These are phyloP conservation scores for Tubosaeta brunneosetosa DNA, from an alignment of 768 basidiomycete species.

Conservation along the genomic window DNA sequence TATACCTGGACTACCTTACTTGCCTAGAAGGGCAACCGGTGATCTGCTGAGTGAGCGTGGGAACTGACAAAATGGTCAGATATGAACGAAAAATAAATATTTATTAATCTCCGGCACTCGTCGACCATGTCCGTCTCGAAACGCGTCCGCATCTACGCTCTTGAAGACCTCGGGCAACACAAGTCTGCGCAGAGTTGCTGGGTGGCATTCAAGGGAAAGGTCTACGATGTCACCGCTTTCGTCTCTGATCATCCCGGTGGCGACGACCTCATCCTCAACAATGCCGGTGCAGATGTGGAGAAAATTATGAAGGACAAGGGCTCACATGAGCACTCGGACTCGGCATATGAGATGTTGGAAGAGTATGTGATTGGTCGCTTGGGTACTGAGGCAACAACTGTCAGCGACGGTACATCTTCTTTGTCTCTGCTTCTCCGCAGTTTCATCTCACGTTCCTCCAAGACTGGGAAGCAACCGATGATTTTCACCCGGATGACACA, in stretches of 20 bases:
- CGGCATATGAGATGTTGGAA: conserved; percentile 87
- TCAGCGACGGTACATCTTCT: conserved; percentile 66
- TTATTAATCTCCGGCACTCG: background rate
- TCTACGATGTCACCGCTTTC: conserved; percentile 88
- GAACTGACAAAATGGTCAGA: conserved; percentile 13
- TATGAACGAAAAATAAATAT: background rate
- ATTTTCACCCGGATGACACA: conserved; percentile 90
- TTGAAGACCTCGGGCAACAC: conserved; percentile 70
- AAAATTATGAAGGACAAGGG: conserved; percentile 72
- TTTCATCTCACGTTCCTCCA: conserved; percentile 5
- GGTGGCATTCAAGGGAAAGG: conserved; percentile 74
- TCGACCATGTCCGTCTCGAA: conserved; percentile 51
- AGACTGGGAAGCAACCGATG: conserved; percentile 90
- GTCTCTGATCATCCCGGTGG: conserved; percentile 90
- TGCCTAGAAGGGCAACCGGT: background rate
- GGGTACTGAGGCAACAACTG: conserved; percentile 67
- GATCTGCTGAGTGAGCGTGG: conserved; percentile 12
- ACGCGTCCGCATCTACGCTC: conserved; percentile 67
- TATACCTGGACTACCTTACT: background rate
- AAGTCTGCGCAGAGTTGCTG: conserved; percentile 63
- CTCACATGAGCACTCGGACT: conserved; percentile 86
- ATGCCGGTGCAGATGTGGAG: conserved; percentile 82
- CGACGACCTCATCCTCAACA: conserved; percentile 80
- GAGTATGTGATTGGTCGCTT: conserved; percentile 84
- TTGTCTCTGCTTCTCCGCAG: background rate